Base-by-base conservation (phyloP, 2,329 filamentous ascomycete genomes). In the Pyrenophora graminea region DNA sequence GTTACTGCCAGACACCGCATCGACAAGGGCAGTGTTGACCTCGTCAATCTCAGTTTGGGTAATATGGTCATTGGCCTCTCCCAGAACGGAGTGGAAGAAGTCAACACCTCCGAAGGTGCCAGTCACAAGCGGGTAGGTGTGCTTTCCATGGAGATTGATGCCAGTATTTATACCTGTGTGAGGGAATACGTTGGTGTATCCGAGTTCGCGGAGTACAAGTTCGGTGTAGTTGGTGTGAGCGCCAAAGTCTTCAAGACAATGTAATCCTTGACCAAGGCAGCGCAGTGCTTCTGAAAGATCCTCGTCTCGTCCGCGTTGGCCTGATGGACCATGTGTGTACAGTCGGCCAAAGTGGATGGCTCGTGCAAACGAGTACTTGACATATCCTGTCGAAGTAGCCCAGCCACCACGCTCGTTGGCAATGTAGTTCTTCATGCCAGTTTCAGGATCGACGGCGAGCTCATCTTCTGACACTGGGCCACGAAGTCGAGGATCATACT, bases 381-480 rank as follows among this genome's bases (percentile, higher is more conserved):
- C 81, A 66, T 93, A 97, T 33, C 89, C 92, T 6, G 89, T 79
- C 57, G 91, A 96, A 17, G 94, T 99, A 1, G 92, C 90, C 89
- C 92, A 97, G 34, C 84, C 82, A 4, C 91, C 90, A 12, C 77
- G 79, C 71, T 97, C 93, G 66, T 97, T 97, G 53, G 93, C 86
- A 61, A 99, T 97, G 73, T 99, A 99, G 72, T 97, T 97, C 76
- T 97, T 99, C 93, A 99, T 96, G n/a, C 70, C 72, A n/a, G 72
- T 75, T 5, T 75, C 57, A 13, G 67, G 71, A 56, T 80, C 78
- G 8, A 80, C 63, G 4, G 74, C 74, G 10, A 80, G 66, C 56
- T 80, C 78, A 31, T 72, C 67, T 6, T 74, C 73, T 15, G 64
- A 59, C 7, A 97, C 85, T 0, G 92, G 92, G 1, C 86, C 89